These are phyloP conservation scores for Eutypa lata DNA, from an alignment of 2,329 filamentous ascomycete species.

Conservation along the genomic window DNA sequence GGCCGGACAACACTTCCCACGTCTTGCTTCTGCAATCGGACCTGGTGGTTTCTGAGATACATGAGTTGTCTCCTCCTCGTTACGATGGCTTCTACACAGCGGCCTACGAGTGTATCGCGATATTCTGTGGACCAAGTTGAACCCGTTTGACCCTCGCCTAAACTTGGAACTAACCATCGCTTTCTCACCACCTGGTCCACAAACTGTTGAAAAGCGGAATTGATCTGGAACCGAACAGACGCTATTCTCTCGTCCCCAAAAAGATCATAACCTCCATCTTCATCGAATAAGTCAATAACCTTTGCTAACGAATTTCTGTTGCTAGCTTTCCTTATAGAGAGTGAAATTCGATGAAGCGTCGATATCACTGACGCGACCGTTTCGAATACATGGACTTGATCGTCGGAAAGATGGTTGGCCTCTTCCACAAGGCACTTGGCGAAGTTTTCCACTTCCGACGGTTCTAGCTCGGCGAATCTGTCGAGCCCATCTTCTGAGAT, in stretches of 20 bases:
- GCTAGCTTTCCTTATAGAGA: not conserved
- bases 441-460: not conserved
- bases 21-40: not conserved
- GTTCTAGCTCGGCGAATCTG: not conserved
- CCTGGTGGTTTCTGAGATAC: not conserved
- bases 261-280: not conserved
- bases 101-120: not conserved
- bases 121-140: not conserved
- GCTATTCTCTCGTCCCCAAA: not conserved
- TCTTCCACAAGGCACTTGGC: not conserved
- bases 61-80: not conserved
- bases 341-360: not conserved
- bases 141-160: not conserved
- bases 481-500: not conserved
- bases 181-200: not conserved
- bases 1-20: not conserved
- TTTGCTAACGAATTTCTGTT: not conserved
- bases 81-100: not conserved
- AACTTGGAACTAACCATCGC: not conserved
- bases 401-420: not conserved
- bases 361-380: not conserved
- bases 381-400: not conserved
- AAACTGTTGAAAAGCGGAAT: not conserved
- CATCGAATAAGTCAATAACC: not conserved
- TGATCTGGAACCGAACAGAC: not conserved